Evolutionary conservation across 257 asterid species (phyloP).

Genomic region (Rhazya stricta): DNA sequence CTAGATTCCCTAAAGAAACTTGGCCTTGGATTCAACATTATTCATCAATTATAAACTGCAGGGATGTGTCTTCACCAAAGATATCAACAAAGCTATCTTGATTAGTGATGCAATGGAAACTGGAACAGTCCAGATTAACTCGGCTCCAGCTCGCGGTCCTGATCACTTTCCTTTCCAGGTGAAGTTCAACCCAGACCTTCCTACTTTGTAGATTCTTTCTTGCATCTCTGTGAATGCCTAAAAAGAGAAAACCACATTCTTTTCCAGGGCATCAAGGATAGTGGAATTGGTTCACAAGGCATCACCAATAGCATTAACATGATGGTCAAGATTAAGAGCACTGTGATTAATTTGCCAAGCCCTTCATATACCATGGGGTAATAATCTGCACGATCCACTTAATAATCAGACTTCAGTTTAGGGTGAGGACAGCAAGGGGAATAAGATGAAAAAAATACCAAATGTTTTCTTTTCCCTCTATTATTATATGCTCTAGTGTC

Average conservation of each 20-base stretch:
- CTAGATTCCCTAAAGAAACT: not conserved
- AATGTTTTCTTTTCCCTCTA: not conserved
- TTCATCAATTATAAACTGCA: conserved; percentile 12
- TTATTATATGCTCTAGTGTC: not conserved
- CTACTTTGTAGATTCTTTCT: not conserved
- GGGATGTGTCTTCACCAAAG: conserved; percentile 92
- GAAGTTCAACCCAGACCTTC: not conserved
- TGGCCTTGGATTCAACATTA: not conserved
- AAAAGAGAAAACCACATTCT: not conserved
- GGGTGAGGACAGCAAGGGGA: not conserved
- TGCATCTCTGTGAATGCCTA: not conserved
- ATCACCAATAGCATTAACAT: conserved; percentile 89
- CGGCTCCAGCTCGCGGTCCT: conserved; percentile 98
- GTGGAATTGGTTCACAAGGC: conserved; percentile 99
- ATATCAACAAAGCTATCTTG: conserved; percentile 84
- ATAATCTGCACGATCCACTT: not conserved
- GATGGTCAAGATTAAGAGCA: conserved; percentile 95
- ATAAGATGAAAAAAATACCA: not conserved
- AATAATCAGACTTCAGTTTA: conserved; percentile 8
- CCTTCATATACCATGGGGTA: conserved; percentile 94
- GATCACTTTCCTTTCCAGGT: conserved; percentile 99
- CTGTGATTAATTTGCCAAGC: conserved; percentile 89
- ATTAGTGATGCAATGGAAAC: conserved; percentile 96
- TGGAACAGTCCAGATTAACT: conserved; percentile 90
- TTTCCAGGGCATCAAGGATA: conserved; percentile 86